Base-by-base conservation (phyloP, 495 filamentous ascomycete genomes). In the Alectoria sarmentosa region DNA sequence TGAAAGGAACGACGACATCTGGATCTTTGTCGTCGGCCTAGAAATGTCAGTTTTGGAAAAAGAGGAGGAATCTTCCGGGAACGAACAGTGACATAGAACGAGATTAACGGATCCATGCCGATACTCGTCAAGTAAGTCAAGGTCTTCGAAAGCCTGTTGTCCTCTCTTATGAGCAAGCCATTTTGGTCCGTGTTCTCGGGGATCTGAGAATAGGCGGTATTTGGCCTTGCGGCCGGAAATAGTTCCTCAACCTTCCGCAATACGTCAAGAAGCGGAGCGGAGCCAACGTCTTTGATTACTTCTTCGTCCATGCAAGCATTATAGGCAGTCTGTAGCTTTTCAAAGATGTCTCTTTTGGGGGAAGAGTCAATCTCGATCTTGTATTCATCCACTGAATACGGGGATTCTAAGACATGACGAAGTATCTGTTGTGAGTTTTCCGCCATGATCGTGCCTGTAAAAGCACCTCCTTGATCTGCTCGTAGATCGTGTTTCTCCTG, bases 21-120 rank as follows among this genome's bases (percentile, higher is more conserved):
- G 86, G 87, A 69, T 88, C 81, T 72, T 84, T 84, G 70, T 88
- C 85, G 72, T 83, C 81, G 49, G 82, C 74, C 80, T 82, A 52
- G 2, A 52, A 21, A 41, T 15, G 58, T 69, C 52, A 65, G 58
- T 55, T 41, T 37, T 21, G 39, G 17, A 8, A 42, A 17, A 62
- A 62, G 1, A 21, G 30, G 23, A 61, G 32, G 28, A 26, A 26
- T n/a, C 19, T 26, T 38, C 4, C 9, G n/a, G 34, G 58, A 58
- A 69, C 83, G 78, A 62, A 84, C 83, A 61, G 79, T 77, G 64
- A 79, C 77, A 64, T 69, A 71, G 2, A 80, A 67, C 7, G 74
- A 71, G 10, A 83, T 69, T 34, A 88, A 74, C 30, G 83, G 76
- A 11, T 73, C 61, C 30, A 85, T 76, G 21, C 80, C 82, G 8